These are phyloP conservation scores for Tulasnella sp. DNA, from an alignment of 768 basidiomycete genomes.

Conservation along the genomic window DNA sequence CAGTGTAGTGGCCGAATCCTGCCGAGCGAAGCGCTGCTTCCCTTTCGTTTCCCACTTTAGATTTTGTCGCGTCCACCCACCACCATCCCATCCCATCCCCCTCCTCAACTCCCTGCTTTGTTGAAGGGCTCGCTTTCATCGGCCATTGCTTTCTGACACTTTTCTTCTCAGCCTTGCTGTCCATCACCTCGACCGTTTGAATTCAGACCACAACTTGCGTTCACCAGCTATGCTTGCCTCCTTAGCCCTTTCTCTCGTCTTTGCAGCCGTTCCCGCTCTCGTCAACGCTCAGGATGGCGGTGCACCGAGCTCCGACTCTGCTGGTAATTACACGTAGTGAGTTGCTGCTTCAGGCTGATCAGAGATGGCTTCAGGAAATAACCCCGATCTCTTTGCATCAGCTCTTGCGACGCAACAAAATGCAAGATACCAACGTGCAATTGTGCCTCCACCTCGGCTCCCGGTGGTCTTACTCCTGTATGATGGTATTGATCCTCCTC, in stretches of 20 bases:
- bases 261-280: constrained; percentile 9
- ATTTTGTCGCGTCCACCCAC: no score
- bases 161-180: not conserved
- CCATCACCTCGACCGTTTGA: not conserved
- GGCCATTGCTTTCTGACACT: not conserved
- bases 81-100: no score
- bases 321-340: constrained; percentile 45
- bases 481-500: no score
- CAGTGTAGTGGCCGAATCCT: no score
- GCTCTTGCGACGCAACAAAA: constrained; percentile 45
- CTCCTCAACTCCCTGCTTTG: not conserved
- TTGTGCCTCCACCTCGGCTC: constrained; percentile 63
- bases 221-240: constrained; percentile 1
- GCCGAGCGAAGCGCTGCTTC: no score
- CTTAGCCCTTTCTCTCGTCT: not conserved
- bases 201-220: constrained; percentile 1
- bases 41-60: no score
- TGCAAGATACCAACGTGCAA: constrained; percentile 63
- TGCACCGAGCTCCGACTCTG: constrained; percentile 40
- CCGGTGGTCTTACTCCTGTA: constrained; percentile 57
- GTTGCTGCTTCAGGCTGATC: no score
- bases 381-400: no score
- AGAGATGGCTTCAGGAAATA: no score
- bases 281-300: constrained; percentile 42
- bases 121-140: not conserved